Conservation (phyloP, 164 flowering plant species). For the Vitis rupestris region DNA sequence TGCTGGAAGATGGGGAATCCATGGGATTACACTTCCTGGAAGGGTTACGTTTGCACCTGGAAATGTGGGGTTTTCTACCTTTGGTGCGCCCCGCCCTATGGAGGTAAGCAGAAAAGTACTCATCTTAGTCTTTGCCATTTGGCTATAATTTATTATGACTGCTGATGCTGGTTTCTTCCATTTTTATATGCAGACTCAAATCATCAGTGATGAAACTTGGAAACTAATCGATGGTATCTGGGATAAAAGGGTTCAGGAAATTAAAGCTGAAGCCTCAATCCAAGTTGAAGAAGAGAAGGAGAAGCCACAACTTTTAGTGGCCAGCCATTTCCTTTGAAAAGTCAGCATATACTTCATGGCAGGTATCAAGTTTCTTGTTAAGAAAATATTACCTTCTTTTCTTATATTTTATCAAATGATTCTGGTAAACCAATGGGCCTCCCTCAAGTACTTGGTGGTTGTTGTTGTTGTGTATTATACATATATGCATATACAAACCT, state of each 20-base stretch:
- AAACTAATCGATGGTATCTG: conserved; percentile 82
- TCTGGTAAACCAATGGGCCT: too few species aligned
- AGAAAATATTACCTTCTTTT: not conserved
- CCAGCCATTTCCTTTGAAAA: conserved; percentile 68
- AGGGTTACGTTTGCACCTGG: conserved; percentile 96
- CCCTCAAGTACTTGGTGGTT: too few species aligned
- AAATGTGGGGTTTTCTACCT: conserved; percentile 81
- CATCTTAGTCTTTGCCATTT: not conserved
- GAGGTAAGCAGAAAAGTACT: conserved; percentile 44
- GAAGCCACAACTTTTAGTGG: conserved; percentile 70
- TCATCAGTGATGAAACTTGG: conserved; percentile 87
- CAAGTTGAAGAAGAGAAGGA: conserved; percentile 63
- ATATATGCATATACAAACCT: too few species aligned
- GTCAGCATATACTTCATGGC: not conserved
- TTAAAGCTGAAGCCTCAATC: conserved; percentile 45
- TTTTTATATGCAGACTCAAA: conserved; percentile 65
- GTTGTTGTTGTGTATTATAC: too few species aligned
- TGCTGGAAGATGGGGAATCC: conserved; percentile 93
- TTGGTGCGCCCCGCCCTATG: conserved; percentile 96
- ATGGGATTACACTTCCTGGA: conserved; percentile 86
- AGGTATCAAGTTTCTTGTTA: not conserved
- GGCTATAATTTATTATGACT: not conserved
- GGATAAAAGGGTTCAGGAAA: conserved; percentile 80
- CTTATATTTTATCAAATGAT: not conserved
- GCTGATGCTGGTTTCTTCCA: not conserved